Evolutionary conservation across 2,329 filamentous ascomycete species (phyloP).

Genomic region (Monosporascus sp.): DNA sequence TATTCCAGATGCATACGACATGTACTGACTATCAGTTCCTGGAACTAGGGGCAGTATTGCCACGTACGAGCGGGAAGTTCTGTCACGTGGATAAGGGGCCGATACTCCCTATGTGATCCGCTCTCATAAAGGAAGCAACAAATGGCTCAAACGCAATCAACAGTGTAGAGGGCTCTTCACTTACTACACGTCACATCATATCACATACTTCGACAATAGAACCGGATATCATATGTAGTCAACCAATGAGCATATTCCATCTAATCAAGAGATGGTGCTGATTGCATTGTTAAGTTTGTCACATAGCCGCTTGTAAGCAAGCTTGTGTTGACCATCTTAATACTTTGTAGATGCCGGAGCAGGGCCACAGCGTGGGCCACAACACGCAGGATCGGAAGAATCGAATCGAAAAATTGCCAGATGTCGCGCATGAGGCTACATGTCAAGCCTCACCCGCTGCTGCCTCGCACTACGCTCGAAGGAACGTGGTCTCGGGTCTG

Average conservation of each 20-base stretch:
- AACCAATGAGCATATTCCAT: constrained; percentile 25
- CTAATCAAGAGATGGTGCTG: constrained; percentile 22
- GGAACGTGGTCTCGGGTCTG: constrained; percentile 27
- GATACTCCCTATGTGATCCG: too few relatives aligned
- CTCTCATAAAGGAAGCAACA: not conserved
- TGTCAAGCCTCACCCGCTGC: not conserved
- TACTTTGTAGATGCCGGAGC: constrained; percentile 2
- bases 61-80: too few relatives aligned
- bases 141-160: too few relatives aligned
- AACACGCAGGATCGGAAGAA: constrained; percentile 9
- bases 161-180: too few relatives aligned
- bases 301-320: not conserved
- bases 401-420: constrained; percentile 15
- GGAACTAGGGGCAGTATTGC: too few relatives aligned
- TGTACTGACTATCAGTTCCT: too few relatives aligned
- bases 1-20: too few relatives aligned
- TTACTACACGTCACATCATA: not conserved
- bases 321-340: constrained; percentile 8
- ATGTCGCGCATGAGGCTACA: constrained; percentile 7
- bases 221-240: not conserved
- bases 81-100: too few relatives aligned
- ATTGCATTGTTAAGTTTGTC: constrained; percentile 12
- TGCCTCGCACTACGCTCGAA: constrained; percentile 24
- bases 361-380: not conserved
- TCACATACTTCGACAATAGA: not conserved